These are phyloP conservation scores for Backusella luteola DNA, from an alignment of 192 early-diverging fungal genomes.

Conservation along the genomic window DNA sequence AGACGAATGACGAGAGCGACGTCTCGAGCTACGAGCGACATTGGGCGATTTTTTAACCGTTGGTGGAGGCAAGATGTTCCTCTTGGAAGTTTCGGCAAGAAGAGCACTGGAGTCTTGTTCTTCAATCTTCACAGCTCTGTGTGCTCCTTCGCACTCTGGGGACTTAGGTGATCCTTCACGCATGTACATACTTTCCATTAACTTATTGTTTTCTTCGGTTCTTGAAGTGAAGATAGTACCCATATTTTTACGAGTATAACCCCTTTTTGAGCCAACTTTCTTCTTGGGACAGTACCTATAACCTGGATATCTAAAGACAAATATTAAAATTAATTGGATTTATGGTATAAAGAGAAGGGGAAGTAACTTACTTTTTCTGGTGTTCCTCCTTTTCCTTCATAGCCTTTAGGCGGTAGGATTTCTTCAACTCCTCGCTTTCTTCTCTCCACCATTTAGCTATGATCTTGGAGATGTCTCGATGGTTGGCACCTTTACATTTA, in stretches of 20 bases:
- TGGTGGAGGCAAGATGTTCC: background rate
- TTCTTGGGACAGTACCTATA: constrained; percentile 25
- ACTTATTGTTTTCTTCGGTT: background rate
- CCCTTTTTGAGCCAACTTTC: background rate
- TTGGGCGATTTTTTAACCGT: background rate
- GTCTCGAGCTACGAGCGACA: background rate
- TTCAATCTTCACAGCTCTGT: background rate
- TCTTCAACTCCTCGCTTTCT: constrained; percentile 48
- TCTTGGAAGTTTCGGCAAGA: background rate
- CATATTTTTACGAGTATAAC: background rate
- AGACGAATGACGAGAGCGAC: background rate
- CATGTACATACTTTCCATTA: background rate
- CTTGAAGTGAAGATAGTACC: background rate
- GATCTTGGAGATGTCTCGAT: constrained; percentile 60
- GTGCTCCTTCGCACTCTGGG: background rate
- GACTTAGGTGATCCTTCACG: background rate
- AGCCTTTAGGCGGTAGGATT: constrained; percentile 49
- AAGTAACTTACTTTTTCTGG: constrained; percentile 24
- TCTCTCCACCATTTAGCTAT: constrained; percentile 61
- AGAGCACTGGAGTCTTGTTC: background rate
- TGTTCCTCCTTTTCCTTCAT: constrained; percentile 49
- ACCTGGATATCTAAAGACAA: constrained; percentile 16
- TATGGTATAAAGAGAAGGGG: background rate
- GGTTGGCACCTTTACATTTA: constrained; percentile 48
- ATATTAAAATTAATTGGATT: background rate